Evolutionary conservation across 805 yeast genomes (phyloP).

Genomic region (Ogataea angusta): DNA sequence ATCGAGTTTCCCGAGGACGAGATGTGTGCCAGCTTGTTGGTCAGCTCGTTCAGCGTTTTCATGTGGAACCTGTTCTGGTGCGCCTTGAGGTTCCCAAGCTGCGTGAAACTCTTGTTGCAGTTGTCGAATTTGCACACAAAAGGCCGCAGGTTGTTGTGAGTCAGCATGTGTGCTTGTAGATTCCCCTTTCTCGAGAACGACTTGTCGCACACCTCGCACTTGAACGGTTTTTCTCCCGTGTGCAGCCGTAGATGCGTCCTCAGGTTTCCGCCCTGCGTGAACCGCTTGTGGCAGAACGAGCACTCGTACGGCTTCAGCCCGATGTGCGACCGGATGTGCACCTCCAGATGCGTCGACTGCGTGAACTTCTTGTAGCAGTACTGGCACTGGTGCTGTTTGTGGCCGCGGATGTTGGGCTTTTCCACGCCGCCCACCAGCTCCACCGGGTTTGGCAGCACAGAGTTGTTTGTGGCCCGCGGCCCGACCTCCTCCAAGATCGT

Average conservation of each 20-base stretch:
- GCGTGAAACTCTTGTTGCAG: constrained; percentile 84
- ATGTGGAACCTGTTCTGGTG: constrained; percentile 90
- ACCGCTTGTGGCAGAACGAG: constrained; percentile 70
- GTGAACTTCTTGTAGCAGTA: constrained; percentile 79
- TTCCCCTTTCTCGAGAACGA: constrained; percentile 89
- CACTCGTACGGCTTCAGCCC: constrained; percentile 85
- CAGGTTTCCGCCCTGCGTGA: constrained; percentile 88
- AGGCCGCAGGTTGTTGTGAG: constrained; percentile 79
- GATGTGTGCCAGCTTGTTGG: constrained; percentile 62
- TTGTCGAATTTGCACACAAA: constrained; percentile 74
- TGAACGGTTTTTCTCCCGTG: constrained; percentile 89
- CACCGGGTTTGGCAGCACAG: constrained; percentile 53
- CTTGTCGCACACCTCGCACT: constrained; percentile 72
- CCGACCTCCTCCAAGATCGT: constrained; percentile 50
- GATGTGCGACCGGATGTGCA: constrained; percentile 82
- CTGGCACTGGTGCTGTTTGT: constrained; percentile 65
- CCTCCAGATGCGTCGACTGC: constrained; percentile 89
- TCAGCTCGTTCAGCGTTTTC: constrained; percentile 63
- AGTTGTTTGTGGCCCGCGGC: constrained; percentile 25
- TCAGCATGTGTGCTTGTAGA: constrained; percentile 79
- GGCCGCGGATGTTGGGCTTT: constrained; percentile 45
- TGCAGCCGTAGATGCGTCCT: constrained; percentile 82
- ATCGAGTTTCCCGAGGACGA: constrained; percentile 44
- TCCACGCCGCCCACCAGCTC: constrained; percentile 80
- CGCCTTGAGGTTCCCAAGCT: constrained; percentile 87